phyloP scores from a whole-genome alignment of 345 rosid species.

The Trapa incisa region DNA sequence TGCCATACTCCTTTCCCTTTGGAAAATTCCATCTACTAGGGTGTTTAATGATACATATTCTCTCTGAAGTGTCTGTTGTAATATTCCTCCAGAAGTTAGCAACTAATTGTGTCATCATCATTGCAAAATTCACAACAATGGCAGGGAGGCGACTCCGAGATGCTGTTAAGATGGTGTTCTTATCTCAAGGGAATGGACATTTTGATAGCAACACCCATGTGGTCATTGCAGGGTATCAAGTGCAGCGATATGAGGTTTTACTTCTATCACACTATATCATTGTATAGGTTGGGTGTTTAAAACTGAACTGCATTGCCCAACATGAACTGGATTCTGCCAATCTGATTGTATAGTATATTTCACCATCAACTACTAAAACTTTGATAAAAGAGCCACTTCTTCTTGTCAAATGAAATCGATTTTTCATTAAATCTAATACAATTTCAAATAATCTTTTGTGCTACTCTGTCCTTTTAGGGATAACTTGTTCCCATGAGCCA shows the following conservation, averaged over 20 bases:
- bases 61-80: not conserved
- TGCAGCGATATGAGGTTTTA: conserved; percentile 64
- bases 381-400: not conserved
- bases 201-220: conserved; percentile 33
- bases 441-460: no score
- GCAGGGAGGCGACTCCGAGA: conserved; percentile 71
- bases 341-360: not conserved
- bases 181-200: conserved; percentile 16
- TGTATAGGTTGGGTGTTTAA: not conserved
- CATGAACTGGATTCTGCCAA: not conserved
- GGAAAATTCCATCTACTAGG: not conserved
- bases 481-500: not conserved
- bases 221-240: conserved; percentile 52
- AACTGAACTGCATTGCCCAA: not conserved
- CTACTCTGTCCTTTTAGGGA: no score
- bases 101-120: not conserved
- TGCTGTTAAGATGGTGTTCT: conserved; percentile 39
- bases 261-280: not conserved
- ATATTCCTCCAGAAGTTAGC: not conserved
- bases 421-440: no score
- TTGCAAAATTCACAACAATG: conserved; percentile 65
- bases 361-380: not conserved
- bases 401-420: no score
- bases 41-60: not conserved
- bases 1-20: not conserved